Percentiles rank a stretch among this genome's conserved stretches.
These are phyloP conservation scores for Raphanus hybrid DNA, from an alignment of 441 rosid genomes.

Conservation along the genomic window DNA sequence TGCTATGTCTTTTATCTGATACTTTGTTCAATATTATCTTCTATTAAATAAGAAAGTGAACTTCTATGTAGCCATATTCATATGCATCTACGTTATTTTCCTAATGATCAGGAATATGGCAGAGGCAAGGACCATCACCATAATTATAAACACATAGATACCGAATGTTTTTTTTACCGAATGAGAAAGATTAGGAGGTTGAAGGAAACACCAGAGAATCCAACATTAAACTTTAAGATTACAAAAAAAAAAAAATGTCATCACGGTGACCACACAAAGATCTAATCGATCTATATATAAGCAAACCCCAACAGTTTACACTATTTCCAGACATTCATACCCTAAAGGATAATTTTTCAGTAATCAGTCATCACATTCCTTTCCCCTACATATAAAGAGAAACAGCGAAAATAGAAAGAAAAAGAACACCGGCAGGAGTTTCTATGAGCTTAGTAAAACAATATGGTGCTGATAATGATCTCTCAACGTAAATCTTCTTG, in stretches of 20 bases:
- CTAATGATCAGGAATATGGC: too few relatives aligned
- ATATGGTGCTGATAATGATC: not conserved
- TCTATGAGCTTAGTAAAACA: slow-evolving; percentile 15
- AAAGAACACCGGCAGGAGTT: slow-evolving; percentile 1
- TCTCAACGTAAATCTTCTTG: not conserved
- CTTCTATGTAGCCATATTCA: too few relatives aligned
- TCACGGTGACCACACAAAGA: slow-evolving; percentile 8
- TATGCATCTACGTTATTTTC: not conserved
- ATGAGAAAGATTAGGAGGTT: too few relatives aligned
- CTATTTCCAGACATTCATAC: slow-evolving; percentile 9
- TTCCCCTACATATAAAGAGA: slow-evolving; percentile 1
- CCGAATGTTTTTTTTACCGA: too few relatives aligned
- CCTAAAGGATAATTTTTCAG: slow-evolving; percentile 16
- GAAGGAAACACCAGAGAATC: not conserved
- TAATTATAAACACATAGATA: not conserved
- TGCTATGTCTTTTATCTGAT: too few relatives aligned
- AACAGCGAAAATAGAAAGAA: not conserved
- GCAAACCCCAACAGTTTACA: slow-evolving; percentile 24
- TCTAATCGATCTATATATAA: slow-evolving; percentile 19
- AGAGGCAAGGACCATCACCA: not conserved
- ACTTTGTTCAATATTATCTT: too few relatives aligned
- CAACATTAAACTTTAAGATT: not conserved
- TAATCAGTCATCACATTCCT: not conserved
- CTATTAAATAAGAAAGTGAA: too few relatives aligned
- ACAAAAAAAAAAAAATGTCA: slow-evolving; percentile 1